These are phyloP conservation scores for Trypanosomatidae sp. DNA, from an alignment of 208 protist genomes.

Conservation along the genomic window DNA sequence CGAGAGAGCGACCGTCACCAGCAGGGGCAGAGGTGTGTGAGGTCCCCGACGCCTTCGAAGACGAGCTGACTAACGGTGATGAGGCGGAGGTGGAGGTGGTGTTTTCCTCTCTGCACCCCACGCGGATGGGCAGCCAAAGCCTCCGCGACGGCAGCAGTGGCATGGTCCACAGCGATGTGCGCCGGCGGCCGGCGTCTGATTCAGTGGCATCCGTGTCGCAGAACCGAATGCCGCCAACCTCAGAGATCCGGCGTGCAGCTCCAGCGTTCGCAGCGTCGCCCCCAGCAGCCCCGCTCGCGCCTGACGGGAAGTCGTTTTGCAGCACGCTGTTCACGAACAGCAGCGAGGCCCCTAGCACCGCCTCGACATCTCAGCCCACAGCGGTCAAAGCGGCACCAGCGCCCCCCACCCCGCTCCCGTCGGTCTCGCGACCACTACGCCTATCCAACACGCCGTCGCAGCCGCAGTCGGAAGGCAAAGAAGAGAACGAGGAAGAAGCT, in stretches of 20 bases:
- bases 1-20: background rate
- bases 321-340: slow-evolving; percentile 8
- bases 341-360: background rate
- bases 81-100: slow-evolving; percentile 29
- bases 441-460: slow-evolving; percentile 35
- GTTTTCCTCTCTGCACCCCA: slow-evolving; percentile 10
- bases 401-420: slow-evolving; percentile 19
- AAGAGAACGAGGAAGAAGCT: slow-evolving; percentile 2
- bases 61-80: slow-evolving; percentile 12
- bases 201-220: background rate
- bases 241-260: background rate
- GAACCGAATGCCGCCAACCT: background rate
- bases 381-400: background rate
- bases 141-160: slow-evolving; percentile 22
- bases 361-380: slow-evolving; percentile 6
- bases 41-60: slow-evolving; percentile 23
- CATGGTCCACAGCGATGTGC: slow-evolving; percentile 31
- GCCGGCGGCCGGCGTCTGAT: slow-evolving; percentile 7
- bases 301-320: slow-evolving; percentile 3
- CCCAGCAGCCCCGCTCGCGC: slow-evolving; percentile 3
- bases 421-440: slow-evolving; percentile 39
- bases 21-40: slow-evolving; percentile 10
- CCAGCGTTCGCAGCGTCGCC: background rate
- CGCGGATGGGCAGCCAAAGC: slow-evolving; percentile 13
- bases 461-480: slow-evolving; percentile 15